A percentile compares a stretch with the other conserved stretches of the same genome.
Conservation (phyloP, 257 asterid genomes). For the Nyctanthes arbortristis region DNA sequence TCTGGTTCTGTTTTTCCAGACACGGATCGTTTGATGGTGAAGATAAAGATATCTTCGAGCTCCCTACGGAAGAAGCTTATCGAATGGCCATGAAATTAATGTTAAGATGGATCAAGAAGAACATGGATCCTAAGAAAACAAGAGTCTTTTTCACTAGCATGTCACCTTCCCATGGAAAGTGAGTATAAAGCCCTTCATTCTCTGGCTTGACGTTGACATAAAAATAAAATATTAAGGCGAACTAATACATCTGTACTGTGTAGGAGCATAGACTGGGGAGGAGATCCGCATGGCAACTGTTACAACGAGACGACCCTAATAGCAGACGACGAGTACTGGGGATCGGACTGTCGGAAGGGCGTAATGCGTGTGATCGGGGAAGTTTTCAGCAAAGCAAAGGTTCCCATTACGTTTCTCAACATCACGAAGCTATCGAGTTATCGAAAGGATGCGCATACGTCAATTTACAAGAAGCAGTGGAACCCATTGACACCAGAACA, state of each 20-base stretch:
- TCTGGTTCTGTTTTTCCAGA: conserved; percentile 25
- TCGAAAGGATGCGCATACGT: conserved; percentile 76
- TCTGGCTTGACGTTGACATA: no score
- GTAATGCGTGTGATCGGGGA: conserved; percentile 42
- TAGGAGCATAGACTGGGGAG: conserved; percentile 80
- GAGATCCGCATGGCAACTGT: conserved; percentile 50
- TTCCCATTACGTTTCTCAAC: conserved; percentile 65
- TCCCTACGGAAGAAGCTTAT: conserved; percentile 59
- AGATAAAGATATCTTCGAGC: conserved; percentile 33
- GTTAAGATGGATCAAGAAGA: conserved; percentile 67
- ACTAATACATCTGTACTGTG: no score
- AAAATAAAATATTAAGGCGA: no score
- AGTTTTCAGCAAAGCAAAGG: conserved; percentile 42
- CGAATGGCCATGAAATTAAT: conserved; percentile 60
- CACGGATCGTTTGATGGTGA: conserved; percentile 65
- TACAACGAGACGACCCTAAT: conserved; percentile 64
- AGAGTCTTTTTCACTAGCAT: conserved; percentile 65
- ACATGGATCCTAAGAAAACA: conserved; percentile 53
- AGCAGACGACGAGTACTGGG: conserved; percentile 43
- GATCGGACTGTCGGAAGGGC: conserved; percentile 39
- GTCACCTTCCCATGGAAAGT: conserved; percentile 78
- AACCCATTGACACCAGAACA: conserved; percentile 45
- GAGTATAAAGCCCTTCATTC: not conserved
- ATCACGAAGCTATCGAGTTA: conserved; percentile 62
- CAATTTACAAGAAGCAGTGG: conserved; percentile 64